Conservation (phyloP, 129 eudicot species). For the Flaveria robusta region DNA sequence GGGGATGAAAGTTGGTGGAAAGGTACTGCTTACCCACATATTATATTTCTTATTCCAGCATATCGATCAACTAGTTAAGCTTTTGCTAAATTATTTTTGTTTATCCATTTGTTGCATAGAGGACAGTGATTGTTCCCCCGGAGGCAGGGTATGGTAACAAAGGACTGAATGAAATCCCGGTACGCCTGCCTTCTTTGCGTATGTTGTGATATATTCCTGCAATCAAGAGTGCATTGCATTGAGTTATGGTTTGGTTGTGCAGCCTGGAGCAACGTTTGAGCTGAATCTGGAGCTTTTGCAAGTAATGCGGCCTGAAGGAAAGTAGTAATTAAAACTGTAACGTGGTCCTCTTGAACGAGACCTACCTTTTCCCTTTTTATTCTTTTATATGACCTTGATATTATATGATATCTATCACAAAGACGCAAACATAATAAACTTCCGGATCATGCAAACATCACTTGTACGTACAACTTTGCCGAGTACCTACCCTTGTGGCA, state of each 20-base stretch:
- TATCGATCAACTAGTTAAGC: too few species aligned
- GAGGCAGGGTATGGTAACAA: constrained; percentile 88
- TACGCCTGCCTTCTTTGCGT: constrained; percentile 17
- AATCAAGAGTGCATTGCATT: not conserved
- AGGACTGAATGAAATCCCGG: constrained; percentile 95
- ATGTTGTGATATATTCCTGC: too few species aligned
- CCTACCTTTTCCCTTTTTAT: too few species aligned
- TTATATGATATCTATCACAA: too few species aligned
- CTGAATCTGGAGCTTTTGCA: constrained; percentile 87
- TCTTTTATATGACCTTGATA: too few species aligned
- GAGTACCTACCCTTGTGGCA: too few species aligned
- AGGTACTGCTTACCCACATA: constrained; percentile 44
- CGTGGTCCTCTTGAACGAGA: too few species aligned
- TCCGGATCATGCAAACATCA: too few species aligned
- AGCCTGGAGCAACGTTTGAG: constrained; percentile 90
- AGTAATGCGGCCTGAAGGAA: constrained; percentile 50
- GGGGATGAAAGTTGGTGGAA: constrained; percentile 98
- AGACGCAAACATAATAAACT: too few species aligned
- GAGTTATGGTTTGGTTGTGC: constrained; percentile 26
- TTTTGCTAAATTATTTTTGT: too few species aligned
- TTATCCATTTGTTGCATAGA: constrained; percentile 39
- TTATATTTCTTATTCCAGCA: not conserved
- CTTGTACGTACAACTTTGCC: too few species aligned
- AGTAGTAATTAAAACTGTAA: constrained; percentile 23
- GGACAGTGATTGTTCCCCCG: constrained; percentile 89